Evolutionary conservation across 2,329 filamentous ascomycete genomes (phyloP), one percentile per base, ranked within the genome.

Genomic region (Pseudocercospora crystallina): DNA sequence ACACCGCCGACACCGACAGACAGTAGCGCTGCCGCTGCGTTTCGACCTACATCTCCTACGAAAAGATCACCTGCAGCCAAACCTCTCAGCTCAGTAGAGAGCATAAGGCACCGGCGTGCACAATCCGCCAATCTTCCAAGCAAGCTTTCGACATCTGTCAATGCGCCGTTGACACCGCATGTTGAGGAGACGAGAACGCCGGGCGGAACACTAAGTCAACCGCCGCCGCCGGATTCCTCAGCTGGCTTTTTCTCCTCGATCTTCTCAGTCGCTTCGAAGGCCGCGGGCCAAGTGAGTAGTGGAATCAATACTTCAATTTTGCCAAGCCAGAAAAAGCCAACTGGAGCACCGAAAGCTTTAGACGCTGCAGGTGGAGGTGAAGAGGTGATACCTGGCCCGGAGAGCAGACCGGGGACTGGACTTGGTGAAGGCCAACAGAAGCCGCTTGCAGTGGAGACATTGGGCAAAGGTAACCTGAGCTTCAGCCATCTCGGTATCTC

Each of bases 201-300:
- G 31, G 76, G 80, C 29, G 79, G 81, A 47, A 76, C 80, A 40
- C 68, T 75, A n/a, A 71, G 72, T 29, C 66, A 69, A 34, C 73
- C 71, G 30, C 70, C 72, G 43, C 47, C 40, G n/a, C 47, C 51
- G 13, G 47, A 46, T 12, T 72, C 73, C 47, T 71, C 70, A 30
- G 70, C 69, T 33, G 85, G 90, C 1, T 97, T 99, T 74, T 97
- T 99, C 72, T 95, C 90, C 4, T 91, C 89, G 20, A 88, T 99
- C 66, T 83, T 99, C 58, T 92, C 90, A 35, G 92, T 87, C 39
- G 94, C 94, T 13, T 92, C 97, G 70, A 96, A 87, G 79, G 92
- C 92, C 37, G 90, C 91, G 11, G 90, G 76, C 58, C 84, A 82
- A 13, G 69, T 91, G 4, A 89, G 80, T 60, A 89, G 81, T 57